Conservation (phyloP, 768 basidiomycete species). For the Porphyrellus cyaneotinctus region DNA sequence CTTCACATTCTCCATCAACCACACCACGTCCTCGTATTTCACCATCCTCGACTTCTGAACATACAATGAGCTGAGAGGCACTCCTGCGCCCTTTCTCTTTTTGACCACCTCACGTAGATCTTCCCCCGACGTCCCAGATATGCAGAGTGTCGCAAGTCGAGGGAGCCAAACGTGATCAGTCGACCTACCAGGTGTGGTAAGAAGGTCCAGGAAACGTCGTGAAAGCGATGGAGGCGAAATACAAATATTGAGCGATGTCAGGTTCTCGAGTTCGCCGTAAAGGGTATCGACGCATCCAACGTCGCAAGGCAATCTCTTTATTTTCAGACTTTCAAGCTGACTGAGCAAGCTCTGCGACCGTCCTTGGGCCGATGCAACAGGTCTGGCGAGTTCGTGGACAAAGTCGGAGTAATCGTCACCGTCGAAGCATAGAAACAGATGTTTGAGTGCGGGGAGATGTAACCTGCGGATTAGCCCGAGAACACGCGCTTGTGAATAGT, state of each 20-base stretch:
- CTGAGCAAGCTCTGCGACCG: not conserved
- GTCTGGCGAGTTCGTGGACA: not conserved
- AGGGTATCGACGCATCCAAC: not conserved
- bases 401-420: not conserved
- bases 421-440: not conserved
- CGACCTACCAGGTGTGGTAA: constrained; percentile 4
- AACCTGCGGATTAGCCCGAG: not conserved
- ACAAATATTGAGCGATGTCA: constrained; percentile 5
- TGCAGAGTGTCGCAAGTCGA: constrained; percentile 44
- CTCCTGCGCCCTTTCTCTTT: constrained; percentile 38
- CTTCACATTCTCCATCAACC: constrained; percentile 50
- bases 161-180: constrained; percentile 39
- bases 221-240: constrained; percentile 30
- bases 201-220: constrained; percentile 23
- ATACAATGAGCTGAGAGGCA: constrained; percentile 42
- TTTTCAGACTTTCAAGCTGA: not conserved
- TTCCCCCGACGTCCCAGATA: constrained; percentile 40
- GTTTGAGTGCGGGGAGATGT: not conserved
- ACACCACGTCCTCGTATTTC: constrained; percentile 39
- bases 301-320: not conserved
- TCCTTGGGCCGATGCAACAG: not conserved
- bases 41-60: constrained; percentile 46
- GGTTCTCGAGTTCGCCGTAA: not conserved
- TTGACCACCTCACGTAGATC: constrained; percentile 31
- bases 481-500: not conserved